These are phyloP conservation scores for Alternaria novae-zelandiae DNA, from an alignment of 2,329 filamentous ascomycete species.

Conservation along the genomic window DNA sequence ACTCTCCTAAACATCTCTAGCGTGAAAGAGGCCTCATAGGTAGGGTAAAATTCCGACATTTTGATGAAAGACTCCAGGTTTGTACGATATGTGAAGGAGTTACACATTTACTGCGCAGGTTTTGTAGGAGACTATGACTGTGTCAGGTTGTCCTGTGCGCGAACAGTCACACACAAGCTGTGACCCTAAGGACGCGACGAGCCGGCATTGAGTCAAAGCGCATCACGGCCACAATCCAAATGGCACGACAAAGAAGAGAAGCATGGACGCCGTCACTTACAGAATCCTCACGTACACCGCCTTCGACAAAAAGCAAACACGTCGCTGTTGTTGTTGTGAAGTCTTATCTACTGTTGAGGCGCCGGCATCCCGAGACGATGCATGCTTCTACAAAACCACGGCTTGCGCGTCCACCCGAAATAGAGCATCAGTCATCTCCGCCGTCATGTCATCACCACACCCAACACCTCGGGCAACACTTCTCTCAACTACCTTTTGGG, in stretches of 20 bases:
- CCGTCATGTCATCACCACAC: not conserved
- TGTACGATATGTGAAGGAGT: not conserved
- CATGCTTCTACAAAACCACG: not conserved
- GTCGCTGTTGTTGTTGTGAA: not conserved
- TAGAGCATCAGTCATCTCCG: not conserved
- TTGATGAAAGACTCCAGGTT: too few relatives aligned
- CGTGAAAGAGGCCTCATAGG: too few relatives aligned
- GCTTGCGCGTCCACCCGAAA: not conserved
- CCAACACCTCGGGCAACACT: not conserved
- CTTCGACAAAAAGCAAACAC: not conserved
- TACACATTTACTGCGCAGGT: accelerated
- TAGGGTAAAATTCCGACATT: too few relatives aligned
- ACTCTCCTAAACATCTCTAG: too few relatives aligned
- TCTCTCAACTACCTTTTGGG: slow-evolving; percentile 12
- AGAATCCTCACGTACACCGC: not conserved
- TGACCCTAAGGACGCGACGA: not conserved
- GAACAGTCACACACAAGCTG: not conserved
- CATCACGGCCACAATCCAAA: too few relatives aligned
- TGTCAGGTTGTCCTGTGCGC: not conserved
- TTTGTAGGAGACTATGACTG: not conserved
- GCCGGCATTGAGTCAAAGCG: not conserved
- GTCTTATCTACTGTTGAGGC: not conserved
- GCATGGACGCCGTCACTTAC: not conserved
- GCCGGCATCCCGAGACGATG: not conserved
- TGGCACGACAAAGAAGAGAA: not conserved